These are phyloP conservation scores for Fraxinus albicans DNA, from an alignment of 305 asterid genomes.

Conservation along the genomic window DNA sequence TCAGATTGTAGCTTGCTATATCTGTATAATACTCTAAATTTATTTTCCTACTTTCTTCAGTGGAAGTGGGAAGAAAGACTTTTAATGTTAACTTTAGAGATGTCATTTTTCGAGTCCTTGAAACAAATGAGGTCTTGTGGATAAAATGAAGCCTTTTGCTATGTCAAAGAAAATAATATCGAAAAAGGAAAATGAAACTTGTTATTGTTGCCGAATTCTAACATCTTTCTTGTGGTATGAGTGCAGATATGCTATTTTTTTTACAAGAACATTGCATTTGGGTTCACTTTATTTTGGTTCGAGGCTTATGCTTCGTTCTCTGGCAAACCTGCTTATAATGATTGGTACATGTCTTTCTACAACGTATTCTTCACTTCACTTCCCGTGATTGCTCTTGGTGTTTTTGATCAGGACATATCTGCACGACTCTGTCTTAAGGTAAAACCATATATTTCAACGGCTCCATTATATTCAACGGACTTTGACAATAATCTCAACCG, in stretches of 20 bases:
- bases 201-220: neutral
- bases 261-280: conserved; percentile 90
- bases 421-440: conserved; percentile 85
- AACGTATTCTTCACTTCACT: conserved; percentile 95
- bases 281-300: conserved; percentile 93
- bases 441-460: conserved; percentile 1
- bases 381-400: conserved; percentile 95
- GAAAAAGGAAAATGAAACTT: neutral
- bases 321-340: conserved; percentile 91
- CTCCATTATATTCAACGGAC: neutral
- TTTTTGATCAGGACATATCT: conserved; percentile 90
- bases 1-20: neutral
- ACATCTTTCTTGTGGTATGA: conserved; percentile 4
- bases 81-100: neutral
- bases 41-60: neutral
- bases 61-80: neutral
- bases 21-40: neutral
- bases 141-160: neutral
- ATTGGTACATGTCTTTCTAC: conserved; percentile 92
- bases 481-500: neutral
- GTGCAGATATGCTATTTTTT: conserved; percentile 95
- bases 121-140: neutral
- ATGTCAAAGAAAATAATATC: neutral
- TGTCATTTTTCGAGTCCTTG: neutral
- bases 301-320: conserved; percentile 95